Percentiles rank a stretch among this genome's conserved stretches.
Conservation (phyloP, 2,329 filamentous ascomycete genomes). For the Colletotrichum tropicicola region DNA sequence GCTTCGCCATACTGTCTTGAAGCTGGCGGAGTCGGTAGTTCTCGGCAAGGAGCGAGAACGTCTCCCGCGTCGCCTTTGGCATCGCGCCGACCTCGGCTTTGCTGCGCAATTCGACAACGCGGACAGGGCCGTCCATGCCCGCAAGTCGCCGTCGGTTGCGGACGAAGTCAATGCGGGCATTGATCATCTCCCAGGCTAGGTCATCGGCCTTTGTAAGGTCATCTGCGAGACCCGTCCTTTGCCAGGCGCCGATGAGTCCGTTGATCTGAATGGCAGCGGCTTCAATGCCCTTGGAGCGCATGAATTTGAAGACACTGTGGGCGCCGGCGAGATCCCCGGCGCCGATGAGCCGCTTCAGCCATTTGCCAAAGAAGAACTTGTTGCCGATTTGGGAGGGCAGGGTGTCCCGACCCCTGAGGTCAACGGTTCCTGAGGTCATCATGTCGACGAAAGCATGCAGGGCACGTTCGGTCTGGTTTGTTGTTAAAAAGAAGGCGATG, state of each 20-base stretch:
- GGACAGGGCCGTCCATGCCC: conserved; percentile 36
- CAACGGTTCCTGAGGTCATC: conserved; percentile 73
- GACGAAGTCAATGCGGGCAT: conserved; percentile 72
- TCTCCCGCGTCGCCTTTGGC: conserved; percentile 76
- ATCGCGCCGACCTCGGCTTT: conserved; percentile 36
- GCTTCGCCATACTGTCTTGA: conserved; percentile 62
- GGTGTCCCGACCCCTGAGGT: conserved; percentile 50
- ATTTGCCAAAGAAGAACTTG: conserved; percentile 86
- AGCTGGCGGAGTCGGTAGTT: conserved; percentile 74
- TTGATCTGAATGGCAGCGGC: conserved; percentile 83
- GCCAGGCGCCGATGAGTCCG: conserved; percentile 81
- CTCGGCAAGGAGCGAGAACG: conserved; percentile 78
- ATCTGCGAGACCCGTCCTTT: conserved; percentile 67
- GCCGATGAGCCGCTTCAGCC: conserved; percentile 85
- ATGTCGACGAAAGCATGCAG: conserved; percentile 87
- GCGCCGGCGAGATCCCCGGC: conserved; percentile 77
- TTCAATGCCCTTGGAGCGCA: conserved; percentile 74
- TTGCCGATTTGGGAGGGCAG: conserved; percentile 67
- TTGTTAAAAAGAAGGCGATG: conserved; percentile 74
- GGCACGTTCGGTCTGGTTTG: conserved; percentile 71
- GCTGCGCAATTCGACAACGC: conserved; percentile 33
- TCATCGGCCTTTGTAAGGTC: conserved; percentile 70
- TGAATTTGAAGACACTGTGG: conserved; percentile 76
- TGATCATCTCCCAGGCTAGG: conserved; percentile 81
- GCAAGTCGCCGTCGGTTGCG: conserved; percentile 50